phyloP scores from a whole-genome alignment of 352 stramenopile genomes.

The Thraustochytrium striatum region DNA sequence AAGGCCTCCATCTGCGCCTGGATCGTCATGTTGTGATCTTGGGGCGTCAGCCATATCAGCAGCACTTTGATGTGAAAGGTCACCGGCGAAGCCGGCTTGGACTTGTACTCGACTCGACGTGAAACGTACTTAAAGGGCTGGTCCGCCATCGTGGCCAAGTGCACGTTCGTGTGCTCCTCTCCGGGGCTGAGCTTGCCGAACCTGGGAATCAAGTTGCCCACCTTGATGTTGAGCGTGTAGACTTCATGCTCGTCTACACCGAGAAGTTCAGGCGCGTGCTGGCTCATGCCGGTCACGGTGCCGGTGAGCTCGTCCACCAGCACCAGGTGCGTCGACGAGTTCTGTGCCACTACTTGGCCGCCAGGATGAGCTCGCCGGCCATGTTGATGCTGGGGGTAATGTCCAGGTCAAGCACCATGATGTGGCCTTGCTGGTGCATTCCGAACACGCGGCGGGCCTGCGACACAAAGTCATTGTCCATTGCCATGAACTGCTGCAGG shows the following conservation, averaged over 20 bases:
- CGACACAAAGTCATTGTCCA: conserved; percentile 39
- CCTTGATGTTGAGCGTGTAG: conserved; percentile 36
- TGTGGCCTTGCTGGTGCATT: conserved; percentile 25
- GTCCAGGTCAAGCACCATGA: conserved; percentile 34
- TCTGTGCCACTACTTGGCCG: background rate
- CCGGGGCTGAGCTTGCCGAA: background rate
- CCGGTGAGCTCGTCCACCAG: conserved; percentile 41
- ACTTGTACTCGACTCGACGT: conserved; percentile 24
- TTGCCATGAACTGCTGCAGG: conserved; percentile 41
- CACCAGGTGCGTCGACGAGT: background rate
- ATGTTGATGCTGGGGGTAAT: conserved; percentile 40
- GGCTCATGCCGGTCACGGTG: conserved; percentile 13
- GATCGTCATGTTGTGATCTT: too few species aligned
- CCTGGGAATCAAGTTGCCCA: background rate
- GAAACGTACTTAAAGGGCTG: conserved; percentile 2
- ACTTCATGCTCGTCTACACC: conserved; percentile 43
- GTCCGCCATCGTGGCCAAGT: conserved; percentile 10
- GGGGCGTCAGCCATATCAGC: background rate
- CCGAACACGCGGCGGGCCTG: conserved; percentile 36
- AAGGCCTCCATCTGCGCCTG: background rate
- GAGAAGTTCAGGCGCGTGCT: conserved; percentile 13
- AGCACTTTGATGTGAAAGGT: conserved; percentile 21
- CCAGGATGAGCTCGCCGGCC: conserved; percentile 43
- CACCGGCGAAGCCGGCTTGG: conserved; percentile 31
- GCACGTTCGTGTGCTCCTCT: conserved; percentile 30